Percentiles rank a stretch among this genome's conserved stretches.
phyloP scores from a whole-genome alignment of 768 basidiomycete species.

The Boletus vermiculosoides region DNA sequence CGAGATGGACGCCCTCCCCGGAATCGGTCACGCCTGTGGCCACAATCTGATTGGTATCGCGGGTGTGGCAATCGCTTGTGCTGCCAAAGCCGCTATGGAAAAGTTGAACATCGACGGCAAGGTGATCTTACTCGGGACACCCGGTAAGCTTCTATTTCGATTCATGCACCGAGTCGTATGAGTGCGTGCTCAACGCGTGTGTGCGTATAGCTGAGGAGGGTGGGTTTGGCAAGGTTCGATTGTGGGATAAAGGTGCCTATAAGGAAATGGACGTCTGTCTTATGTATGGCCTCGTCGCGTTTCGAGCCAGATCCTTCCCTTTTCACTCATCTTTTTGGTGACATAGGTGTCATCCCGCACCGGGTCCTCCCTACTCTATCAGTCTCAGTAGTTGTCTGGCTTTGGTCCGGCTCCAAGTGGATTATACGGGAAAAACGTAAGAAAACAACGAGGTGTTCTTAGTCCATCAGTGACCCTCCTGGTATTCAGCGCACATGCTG shows the following conservation, averaged over 20 bases:
- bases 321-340: neutral
- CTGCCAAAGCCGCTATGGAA: slow-evolving; percentile 62
- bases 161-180: neutral
- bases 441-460: slow-evolving; percentile 9
- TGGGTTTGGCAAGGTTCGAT: slow-evolving; percentile 65
- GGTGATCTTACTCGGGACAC: slow-evolving; percentile 73
- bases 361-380: slow-evolving; percentile 68
- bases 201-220: slow-evolving; percentile 67
- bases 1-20: slow-evolving; percentile 68
- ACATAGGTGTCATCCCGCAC: slow-evolving; percentile 76
- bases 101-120: slow-evolving; percentile 63
- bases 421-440: slow-evolving; percentile 75
- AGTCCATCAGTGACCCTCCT: neutral
- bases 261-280: slow-evolving; percentile 74
- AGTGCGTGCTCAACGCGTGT: neutral
- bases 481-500: slow-evolving; percentile 66
- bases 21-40: slow-evolving; percentile 73
- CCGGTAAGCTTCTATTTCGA: slow-evolving; percentile 44
- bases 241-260: slow-evolving; percentile 74
- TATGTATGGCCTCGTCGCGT: slow-evolving; percentile 45
- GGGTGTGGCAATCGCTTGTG: slow-evolving; percentile 71
- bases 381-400: slow-evolving; percentile 67
- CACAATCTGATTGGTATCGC: slow-evolving; percentile 80
- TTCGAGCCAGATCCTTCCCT: neutral
- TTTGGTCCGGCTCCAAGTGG: slow-evolving; percentile 54